Base-by-base conservation (phyloP, 441 rosid species). In the Croton setiger region DNA sequence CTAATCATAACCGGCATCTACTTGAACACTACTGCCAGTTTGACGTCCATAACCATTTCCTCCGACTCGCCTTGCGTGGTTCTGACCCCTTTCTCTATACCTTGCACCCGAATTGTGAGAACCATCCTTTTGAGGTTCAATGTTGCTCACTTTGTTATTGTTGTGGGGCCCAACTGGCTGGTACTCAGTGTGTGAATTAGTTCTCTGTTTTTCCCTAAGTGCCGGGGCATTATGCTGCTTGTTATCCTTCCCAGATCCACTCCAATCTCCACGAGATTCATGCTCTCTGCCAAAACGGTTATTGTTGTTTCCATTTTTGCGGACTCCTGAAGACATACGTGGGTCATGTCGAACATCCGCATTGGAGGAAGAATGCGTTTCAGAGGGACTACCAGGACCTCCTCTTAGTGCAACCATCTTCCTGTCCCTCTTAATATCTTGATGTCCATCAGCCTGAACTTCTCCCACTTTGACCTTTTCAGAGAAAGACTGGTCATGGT, bases 141-240 rank as follows among this genome's bases (percentile, higher is more conserved):
- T 65, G 62, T 72, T 76, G 60, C 76, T 75, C 59, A 81, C 74
- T 79, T 72, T 83, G 45, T 72, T 83, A 55, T 54, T 66, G 60
- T 79, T 80, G 44, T 82, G 83, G 39, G 85, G 73, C 68, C 91
- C 97, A 78, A 88, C 90, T 52, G 96, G 98, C 78, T 88, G 96
- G 80, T 88, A 93, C 70, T 91, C 97, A 5, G 74, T 89, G 62
- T 89, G 96, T 27, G 83, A 27, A 76, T 75, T 79, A 18, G 72
- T 89, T 77, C 85, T 84, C 72, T 78, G 91, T 79, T 88, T 82
- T 59, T 88, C 97, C 74, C 90, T 71, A 72, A 79, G 79, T 31
- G 78, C 74, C 59, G 78, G 72, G 44, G 63, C 77, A 69, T 77
- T 84, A 68, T 82, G 85, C 37, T 83, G 91, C 72, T 69, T 78